Evolutionary conservation across 495 filamentous ascomycete genomes (phyloP), one percentile per base, ranked within the genome.

Genomic region (Margaritispora aquatica): DNA sequence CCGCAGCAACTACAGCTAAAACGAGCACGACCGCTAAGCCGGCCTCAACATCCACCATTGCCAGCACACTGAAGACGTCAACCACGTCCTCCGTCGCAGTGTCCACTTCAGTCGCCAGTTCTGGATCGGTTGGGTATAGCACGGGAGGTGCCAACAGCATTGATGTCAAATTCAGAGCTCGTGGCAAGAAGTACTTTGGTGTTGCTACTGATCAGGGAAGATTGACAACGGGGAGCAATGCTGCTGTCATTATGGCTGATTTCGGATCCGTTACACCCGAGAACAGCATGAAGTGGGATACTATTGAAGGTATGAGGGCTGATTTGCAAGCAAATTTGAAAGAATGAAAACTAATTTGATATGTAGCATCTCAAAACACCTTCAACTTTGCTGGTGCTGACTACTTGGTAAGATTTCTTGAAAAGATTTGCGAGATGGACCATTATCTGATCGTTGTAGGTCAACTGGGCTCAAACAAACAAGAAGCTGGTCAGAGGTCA

Each of bases 221-320:
- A 11, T 75, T 87, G 1, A 62, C 68, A 20, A 62, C 68, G 11
- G 82, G 72, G 61, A 72, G 75, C 60, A 60, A 80, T 55, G 77
- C 78, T 15, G 78, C 73, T 51, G 75, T 85, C 67, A 75, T 86
- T 63, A 73, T 78, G 60, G 71, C 78, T 38, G 75, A 86, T 66
- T 87, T 88, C 59, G 83, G 84, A 29, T 75, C 78, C 61, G 74
- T 87, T 26, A 86, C 84, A 3, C 83, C 82, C 19, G 85, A 87
- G 77, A 87, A 87, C 74, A 80, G 48, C 15, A 44, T 44, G 38
- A 44, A 44, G 54, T 62, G 52, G 5, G 48, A 29, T 29, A 44
- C 74, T 70, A 83, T 86, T 80, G 85, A 85, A 70, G 86, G 79
- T 80, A n/a, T n/a, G n/a, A n/a, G n/a, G n/a, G n/a, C n/a, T n/a